A percentile compares a stretch with the other conserved stretches of the same genome.
These are phyloP conservation scores for Eucalyptus pumila DNA, from an alignment of 345 rosid genomes.

Conservation along the genomic window DNA sequence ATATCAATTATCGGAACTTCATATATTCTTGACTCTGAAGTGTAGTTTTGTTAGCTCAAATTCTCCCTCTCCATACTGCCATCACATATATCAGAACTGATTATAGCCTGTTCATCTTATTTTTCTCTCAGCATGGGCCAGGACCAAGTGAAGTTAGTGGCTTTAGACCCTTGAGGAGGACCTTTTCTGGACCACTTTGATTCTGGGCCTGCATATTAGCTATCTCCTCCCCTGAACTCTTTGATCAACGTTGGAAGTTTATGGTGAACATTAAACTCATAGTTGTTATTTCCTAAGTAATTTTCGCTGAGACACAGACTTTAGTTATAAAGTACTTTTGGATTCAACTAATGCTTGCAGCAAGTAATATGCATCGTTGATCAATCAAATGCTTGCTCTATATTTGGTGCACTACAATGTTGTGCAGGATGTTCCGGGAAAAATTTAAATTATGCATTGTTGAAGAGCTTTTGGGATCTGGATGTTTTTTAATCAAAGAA, in stretches of 20 bases:
- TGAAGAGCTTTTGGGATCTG: not conserved
- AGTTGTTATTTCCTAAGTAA: not conserved
- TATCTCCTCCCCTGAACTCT: not conserved
- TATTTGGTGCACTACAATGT: not conserved
- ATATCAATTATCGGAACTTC: not conserved
- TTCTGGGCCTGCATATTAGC: not conserved
- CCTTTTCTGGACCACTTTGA: not conserved
- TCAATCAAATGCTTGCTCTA: not conserved
- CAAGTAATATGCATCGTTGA: not conserved
- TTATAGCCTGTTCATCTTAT: not conserved
- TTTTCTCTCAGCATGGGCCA: not conserved
- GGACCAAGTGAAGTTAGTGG: not conserved
- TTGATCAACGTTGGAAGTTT: not conserved
- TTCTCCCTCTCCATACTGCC: not conserved
- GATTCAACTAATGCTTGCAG: not conserved
- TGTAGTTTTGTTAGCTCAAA: not conserved
- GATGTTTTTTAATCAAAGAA: not conserved
- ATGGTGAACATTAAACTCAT: not conserved
- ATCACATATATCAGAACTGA: not conserved
- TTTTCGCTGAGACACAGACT: not conserved
- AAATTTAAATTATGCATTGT: not conserved
- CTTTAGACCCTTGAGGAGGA: not conserved
- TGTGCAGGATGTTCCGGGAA: not conserved
- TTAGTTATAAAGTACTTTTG: not conserved
- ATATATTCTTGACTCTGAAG: not conserved